phyloP scores from a whole-genome alignment of 495 filamentous ascomycete species.

The Podospora didyma region DNA sequence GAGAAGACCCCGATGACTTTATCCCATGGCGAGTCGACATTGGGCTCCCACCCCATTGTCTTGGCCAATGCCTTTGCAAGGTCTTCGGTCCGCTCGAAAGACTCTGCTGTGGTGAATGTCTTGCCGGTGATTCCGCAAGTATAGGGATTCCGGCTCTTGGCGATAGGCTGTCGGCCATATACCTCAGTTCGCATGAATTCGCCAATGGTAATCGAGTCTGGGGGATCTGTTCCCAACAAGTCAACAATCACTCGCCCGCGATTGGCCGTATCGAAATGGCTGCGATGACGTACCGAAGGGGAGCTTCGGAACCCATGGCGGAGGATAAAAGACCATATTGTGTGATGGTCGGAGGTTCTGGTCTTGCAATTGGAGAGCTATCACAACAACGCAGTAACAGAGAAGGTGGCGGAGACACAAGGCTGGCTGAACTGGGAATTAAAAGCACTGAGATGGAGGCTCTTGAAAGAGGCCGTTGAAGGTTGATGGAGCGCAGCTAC shows the following conservation, averaged over 20 bases:
- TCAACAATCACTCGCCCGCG: not conserved
- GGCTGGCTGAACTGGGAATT: too few species aligned
- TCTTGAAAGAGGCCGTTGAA: too few species aligned
- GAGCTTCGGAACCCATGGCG: slow-evolving; percentile 64
- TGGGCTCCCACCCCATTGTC: slow-evolving; percentile 70
- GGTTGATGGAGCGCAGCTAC: too few species aligned
- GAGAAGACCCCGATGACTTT: slow-evolving; percentile 76
- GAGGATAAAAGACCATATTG: slow-evolving; percentile 76
- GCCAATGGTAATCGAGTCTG: slow-evolving; percentile 70
- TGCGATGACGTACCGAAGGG: slow-evolving; percentile 43
- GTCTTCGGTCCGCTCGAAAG: slow-evolving; percentile 62
- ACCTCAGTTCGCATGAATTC: slow-evolving; percentile 78
- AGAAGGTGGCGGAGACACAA: not conserved
- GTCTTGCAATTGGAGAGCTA: not conserved
- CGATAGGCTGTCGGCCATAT: slow-evolving; percentile 63
- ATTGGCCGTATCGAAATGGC: not conserved
- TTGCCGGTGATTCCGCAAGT: slow-evolving; percentile 77
- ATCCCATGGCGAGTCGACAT: slow-evolving; percentile 78
- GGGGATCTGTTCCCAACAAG: slow-evolving; percentile 43
- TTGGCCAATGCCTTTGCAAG: slow-evolving; percentile 69
- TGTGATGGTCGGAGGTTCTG: too few species aligned
- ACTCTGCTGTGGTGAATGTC: slow-evolving; percentile 62
- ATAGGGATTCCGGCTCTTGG: slow-evolving; percentile 65
- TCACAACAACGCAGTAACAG: not conserved
- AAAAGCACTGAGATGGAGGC: too few species aligned